Evolutionary conservation across 768 basidiomycete species (phyloP).

Genomic region (Mrakia frigida): DNA sequence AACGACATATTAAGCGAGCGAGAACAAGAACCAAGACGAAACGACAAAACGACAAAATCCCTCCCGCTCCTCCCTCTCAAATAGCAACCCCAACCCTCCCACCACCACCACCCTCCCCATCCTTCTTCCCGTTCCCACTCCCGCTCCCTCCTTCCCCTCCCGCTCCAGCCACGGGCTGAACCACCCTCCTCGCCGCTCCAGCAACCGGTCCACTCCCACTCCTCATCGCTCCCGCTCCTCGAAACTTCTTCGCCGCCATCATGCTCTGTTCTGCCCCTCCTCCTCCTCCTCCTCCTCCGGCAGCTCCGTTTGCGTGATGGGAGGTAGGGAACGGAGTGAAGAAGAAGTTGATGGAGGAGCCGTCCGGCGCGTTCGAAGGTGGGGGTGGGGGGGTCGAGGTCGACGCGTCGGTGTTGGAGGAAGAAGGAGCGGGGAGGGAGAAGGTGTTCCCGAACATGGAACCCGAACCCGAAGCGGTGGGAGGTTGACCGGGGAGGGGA

Average conservation of each 20-base stretch:
- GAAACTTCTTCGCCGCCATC: conserved; percentile 15
- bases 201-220: conserved; percentile 1
- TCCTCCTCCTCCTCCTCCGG: neutral
- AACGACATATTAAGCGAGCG: too few species aligned
- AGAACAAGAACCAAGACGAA: too few species aligned
- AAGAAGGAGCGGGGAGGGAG: neutral
- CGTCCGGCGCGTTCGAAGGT: neutral
- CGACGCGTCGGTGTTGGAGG: neutral
- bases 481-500: neutral
- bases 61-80: too few species aligned
- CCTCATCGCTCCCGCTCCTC: conserved; percentile 8
- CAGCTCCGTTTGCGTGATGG: neutral
- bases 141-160: neutral
- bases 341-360: conserved; percentile 8
- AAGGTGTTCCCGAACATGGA: neutral
- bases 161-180: neutral
- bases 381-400: neutral
- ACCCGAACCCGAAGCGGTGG: neutral
- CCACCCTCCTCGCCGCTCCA: neutral
- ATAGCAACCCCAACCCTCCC: neutral
- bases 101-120: neutral
- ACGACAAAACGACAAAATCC: too few species aligned
- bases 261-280: conserved; percentile 1
- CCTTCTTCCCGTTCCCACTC: neutral
- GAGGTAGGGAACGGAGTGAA: conserved; percentile 9